Evolutionary conservation across 163 green algal genomes (phyloP).

Genomic region (Scenedesmus sp.): DNA sequence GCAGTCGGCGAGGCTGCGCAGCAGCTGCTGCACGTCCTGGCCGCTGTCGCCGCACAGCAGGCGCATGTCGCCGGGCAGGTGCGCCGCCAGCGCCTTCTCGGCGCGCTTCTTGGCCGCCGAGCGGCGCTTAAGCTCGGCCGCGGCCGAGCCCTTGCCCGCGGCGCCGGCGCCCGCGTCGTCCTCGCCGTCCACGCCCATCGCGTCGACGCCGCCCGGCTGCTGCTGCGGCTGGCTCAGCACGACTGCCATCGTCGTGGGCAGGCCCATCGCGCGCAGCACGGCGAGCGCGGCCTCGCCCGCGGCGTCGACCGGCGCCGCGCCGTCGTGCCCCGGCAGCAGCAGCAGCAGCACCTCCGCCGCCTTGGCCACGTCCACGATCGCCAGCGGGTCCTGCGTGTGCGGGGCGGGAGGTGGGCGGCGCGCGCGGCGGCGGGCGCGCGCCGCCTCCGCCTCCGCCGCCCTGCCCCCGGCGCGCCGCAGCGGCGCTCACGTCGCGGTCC

Average conservation of each 20-base stretch:
- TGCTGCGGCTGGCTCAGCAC: slow-evolving; percentile 49
- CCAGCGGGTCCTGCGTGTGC: slow-evolving; percentile 65
- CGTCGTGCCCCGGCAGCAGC: slow-evolving; percentile 57
- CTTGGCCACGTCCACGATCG: slow-evolving; percentile 68
- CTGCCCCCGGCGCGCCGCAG: too few species aligned
- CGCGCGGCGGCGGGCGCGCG: slow-evolving; percentile 18
- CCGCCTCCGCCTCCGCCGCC: too few species aligned
- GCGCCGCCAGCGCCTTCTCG: slow-evolving; percentile 58
- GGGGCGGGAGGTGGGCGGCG: slow-evolving; percentile 53
- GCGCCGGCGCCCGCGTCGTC: neutral
- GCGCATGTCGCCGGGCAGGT: slow-evolving; percentile 72
- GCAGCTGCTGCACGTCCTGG: slow-evolving; percentile 68
- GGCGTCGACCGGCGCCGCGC: slow-evolving; percentile 50
- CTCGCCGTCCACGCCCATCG: slow-evolving; percentile 21
- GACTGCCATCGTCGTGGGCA: slow-evolving; percentile 69
- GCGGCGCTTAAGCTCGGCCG: slow-evolving; percentile 75
- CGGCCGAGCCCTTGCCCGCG: neutral
- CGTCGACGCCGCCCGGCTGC: slow-evolving; percentile 2
- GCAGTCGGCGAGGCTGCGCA: slow-evolving; percentile 73
- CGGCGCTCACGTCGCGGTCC: neutral
- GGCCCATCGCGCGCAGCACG: slow-evolving; percentile 80
- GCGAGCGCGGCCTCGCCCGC: slow-evolving; percentile 62
- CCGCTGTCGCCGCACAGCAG: slow-evolving; percentile 65
- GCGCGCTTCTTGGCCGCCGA: slow-evolving; percentile 81
- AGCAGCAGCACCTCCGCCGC: slow-evolving; percentile 75